phyloP scores from a whole-genome alignment of 208 protist genomes.

The Eutreptiella sp. region DNA sequence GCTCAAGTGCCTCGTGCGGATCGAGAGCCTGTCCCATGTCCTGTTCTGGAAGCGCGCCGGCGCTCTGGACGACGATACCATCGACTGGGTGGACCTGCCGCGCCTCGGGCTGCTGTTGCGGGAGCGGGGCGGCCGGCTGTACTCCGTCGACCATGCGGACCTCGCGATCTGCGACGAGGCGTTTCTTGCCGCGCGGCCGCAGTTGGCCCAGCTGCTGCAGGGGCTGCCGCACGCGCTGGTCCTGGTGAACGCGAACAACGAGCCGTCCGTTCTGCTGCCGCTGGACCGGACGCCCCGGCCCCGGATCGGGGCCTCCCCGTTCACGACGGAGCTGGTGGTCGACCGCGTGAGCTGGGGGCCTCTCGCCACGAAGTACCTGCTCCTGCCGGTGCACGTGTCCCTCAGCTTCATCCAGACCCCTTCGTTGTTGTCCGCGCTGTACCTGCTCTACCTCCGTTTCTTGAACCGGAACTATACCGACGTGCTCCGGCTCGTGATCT shows the following conservation, averaged over 20 bases:
- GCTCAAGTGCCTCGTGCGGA: constrained; percentile 34
- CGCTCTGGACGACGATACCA: constrained; percentile 10
- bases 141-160: constrained; percentile 33
- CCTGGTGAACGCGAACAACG: constrained; percentile 23
- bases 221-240: constrained; percentile 36
- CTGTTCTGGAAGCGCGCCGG: constrained; percentile 41
- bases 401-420: constrained; percentile 56
- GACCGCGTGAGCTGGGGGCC: constrained; percentile 28
- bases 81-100: constrained; percentile 45
- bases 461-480: constrained; percentile 9
- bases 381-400: constrained; percentile 53
- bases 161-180: constrained; percentile 23
- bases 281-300: constrained; percentile 6
- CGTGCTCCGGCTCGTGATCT: constrained; percentile 2
- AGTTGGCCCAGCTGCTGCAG: constrained; percentile 24
- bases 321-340: constrained; percentile 32
- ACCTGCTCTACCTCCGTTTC: constrained; percentile 38
- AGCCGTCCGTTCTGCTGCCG: constrained; percentile 20
- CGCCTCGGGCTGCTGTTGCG: constrained; percentile 53
- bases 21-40: constrained; percentile 45
- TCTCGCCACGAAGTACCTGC: constrained; percentile 42
- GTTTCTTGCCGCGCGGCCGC: no score
- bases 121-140: constrained; percentile 28
- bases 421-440: constrained; percentile 52
- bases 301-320: constrained; percentile 6